Evolutionary conservation across 805 yeast genomes (phyloP).

Genomic region (Alloascoidea africana): DNA sequence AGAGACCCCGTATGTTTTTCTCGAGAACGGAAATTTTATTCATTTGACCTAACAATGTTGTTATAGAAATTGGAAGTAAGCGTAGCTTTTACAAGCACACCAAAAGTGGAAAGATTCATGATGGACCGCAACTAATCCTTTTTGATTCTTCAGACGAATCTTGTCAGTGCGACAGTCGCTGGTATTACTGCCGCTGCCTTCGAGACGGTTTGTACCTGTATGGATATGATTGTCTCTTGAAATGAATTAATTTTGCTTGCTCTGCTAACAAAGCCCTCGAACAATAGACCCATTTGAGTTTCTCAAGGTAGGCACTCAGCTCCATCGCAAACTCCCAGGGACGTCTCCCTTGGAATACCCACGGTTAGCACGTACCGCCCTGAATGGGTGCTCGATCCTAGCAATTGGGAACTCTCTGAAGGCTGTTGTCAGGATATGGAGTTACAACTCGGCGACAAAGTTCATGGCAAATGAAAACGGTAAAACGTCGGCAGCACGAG

Average conservation of each 20-base stretch:
- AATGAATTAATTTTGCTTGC: neutral
- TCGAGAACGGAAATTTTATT: too few relatives aligned
- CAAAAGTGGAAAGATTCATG: too few relatives aligned
- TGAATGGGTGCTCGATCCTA: constrained; percentile 61
- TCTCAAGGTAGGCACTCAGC: constrained; percentile 20
- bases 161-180: constrained; percentile 20
- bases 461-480: constrained; percentile 44
- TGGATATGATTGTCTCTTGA: constrained; percentile 6
- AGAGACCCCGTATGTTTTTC: too few relatives aligned
- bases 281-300: constrained; percentile 25
- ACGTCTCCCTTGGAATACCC: constrained; percentile 6
- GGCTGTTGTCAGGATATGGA: constrained; percentile 55
- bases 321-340: constrained; percentile 13
- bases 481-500: constrained; percentile 57
- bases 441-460: constrained; percentile 61
- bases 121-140: neutral
- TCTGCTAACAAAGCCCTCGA: constrained; percentile 6
- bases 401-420: constrained; percentile 63
- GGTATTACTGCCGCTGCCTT: constrained; percentile 20
- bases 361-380: constrained; percentile 9
- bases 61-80: too few relatives aligned
- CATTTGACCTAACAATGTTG: too few relatives aligned
- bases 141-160: constrained; percentile 10
- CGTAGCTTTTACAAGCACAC: too few relatives aligned
- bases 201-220: constrained; percentile 21